Conservation (phyloP, 2,329 filamentous ascomycete species). For the Aspergillus versicolor region DNA sequence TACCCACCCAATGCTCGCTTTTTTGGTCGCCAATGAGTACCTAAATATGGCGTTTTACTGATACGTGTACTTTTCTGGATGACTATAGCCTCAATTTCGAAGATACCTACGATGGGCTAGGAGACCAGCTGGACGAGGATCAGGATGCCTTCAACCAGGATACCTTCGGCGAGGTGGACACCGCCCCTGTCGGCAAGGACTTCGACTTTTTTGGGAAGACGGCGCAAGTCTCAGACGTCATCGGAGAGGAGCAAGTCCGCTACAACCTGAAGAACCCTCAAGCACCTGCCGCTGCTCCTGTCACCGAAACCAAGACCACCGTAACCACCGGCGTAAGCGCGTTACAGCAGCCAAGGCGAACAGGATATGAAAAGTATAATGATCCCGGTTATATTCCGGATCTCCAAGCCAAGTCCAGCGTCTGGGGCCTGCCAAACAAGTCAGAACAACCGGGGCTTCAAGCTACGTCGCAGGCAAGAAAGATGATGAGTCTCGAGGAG, state of each 20-base stretch:
- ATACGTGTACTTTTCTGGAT: slow-evolving; percentile 1
- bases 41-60: background rate
- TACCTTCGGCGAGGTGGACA: slow-evolving; percentile 69
- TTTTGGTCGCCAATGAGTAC: background rate
- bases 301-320: slow-evolving; percentile 28
- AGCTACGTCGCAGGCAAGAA: slow-evolving; percentile 53
- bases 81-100: slow-evolving; percentile 75
- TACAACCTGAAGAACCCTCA: slow-evolving; percentile 72
- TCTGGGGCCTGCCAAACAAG: slow-evolving; percentile 71
- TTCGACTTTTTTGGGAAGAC: slow-evolving; percentile 97
- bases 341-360: slow-evolving; percentile 62
- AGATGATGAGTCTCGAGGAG: slow-evolving; percentile 94
- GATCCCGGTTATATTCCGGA: slow-evolving; percentile 82
- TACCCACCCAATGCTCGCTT: slow-evolving; percentile 32
- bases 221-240: slow-evolving; percentile 77
- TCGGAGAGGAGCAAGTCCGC: slow-evolving; percentile 87
- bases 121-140: slow-evolving; percentile 84
- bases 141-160: slow-evolving; percentile 97
- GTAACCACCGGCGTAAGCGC: slow-evolving; percentile 42
- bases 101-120: slow-evolving; percentile 94
- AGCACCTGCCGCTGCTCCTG: slow-evolving; percentile 33
- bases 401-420: slow-evolving; percentile 85
- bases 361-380: slow-evolving; percentile 89
- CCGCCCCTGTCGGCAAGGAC: slow-evolving; percentile 71
- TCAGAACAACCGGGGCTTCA: slow-evolving; percentile 18